Conservation (phyloP, 2,329 filamentous ascomycete genomes). For the Ophioceras dolichostomum region DNA sequence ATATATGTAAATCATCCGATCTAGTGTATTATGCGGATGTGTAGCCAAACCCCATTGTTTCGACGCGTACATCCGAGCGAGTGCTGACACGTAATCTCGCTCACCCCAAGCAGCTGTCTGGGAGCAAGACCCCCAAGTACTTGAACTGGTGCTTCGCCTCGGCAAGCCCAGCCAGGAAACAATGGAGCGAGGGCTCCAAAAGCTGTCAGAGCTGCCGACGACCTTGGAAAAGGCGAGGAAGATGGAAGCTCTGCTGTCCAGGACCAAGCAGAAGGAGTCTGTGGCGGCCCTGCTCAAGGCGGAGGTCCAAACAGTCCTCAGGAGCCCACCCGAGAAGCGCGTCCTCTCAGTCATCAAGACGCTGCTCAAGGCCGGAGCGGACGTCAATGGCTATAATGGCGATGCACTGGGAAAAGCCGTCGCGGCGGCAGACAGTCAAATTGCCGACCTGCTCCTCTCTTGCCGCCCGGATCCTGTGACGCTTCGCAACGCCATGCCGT, state of each 20-base stretch:
- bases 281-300: conserved; percentile 33
- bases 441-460: conserved; percentile 37
- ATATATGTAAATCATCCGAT: too few species aligned
- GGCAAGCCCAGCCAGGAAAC: conserved; percentile 31
- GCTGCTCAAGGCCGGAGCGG: conserved; percentile 37
- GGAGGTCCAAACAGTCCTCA: conserved; percentile 34
- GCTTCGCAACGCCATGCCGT: conserved; percentile 36
- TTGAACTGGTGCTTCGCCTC: conserved; percentile 32
- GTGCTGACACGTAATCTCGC: conserved; percentile 10
- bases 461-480: conserved; percentile 26
- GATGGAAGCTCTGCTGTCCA: conserved; percentile 30
- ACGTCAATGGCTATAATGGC: conserved; percentile 40
- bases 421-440: conserved; percentile 26
- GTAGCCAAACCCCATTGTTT: too few species aligned
- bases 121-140: conserved; percentile 32
- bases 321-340: conserved; percentile 21
- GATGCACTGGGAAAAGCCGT: conserved; percentile 39
- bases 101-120: conserved; percentile 16
- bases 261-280: conserved; percentile 27
- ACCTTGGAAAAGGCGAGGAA: conserved; percentile 35
- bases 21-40: too few species aligned
- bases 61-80: too few species aligned
- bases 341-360: conserved; percentile 30
- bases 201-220: conserved; percentile 28
- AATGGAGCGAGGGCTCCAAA: conserved; percentile 28